These are phyloP conservation scores for Cocos nucifera DNA, from an alignment of 176 grass and related monocot species.

Conservation along the genomic window DNA sequence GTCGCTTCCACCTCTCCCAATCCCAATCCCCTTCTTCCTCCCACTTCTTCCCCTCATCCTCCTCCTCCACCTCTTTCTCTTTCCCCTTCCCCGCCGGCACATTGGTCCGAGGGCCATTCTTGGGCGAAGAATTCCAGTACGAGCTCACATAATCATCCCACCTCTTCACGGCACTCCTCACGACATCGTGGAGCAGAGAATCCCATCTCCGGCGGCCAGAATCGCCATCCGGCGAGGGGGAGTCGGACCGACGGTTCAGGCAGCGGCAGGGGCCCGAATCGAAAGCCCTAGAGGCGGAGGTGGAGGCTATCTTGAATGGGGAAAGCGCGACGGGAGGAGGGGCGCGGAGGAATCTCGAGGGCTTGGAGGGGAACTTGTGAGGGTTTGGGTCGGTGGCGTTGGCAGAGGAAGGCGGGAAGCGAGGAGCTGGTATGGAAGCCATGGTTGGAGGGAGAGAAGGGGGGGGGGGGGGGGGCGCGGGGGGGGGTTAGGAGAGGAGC, in stretches of 20 bases:
- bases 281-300: not conserved
- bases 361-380: not conserved
- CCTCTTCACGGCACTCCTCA: conserved; percentile 43
- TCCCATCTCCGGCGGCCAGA: conserved; percentile 50
- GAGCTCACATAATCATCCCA: conserved; percentile 53
- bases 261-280: not conserved
- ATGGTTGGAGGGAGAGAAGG: not conserved
- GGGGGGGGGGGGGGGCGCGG: not conserved
- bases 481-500: no score
- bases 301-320: not conserved
- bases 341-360: not conserved
- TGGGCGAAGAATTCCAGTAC: conserved; percentile 27
- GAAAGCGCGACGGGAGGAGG: not conserved
- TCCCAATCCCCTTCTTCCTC: conserved; percentile 54
- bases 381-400: not conserved
- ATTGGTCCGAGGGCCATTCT: not conserved
- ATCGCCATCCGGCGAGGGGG: conserved; percentile 14
- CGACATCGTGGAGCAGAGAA: conserved; percentile 48
- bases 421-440: conserved; percentile 5
- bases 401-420: not conserved
- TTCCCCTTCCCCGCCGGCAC: conserved; percentile 12
- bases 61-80: conserved; percentile 20
- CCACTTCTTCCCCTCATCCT: conserved; percentile 8
- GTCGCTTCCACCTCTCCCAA: conserved; percentile 80
- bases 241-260: not conserved